A percentile compares a stretch with the other conserved stretches of the same genome.
phyloP scores from a whole-genome alignment of 2,329 filamentous ascomycete species.

The Lasiodiplodia sp. region DNA sequence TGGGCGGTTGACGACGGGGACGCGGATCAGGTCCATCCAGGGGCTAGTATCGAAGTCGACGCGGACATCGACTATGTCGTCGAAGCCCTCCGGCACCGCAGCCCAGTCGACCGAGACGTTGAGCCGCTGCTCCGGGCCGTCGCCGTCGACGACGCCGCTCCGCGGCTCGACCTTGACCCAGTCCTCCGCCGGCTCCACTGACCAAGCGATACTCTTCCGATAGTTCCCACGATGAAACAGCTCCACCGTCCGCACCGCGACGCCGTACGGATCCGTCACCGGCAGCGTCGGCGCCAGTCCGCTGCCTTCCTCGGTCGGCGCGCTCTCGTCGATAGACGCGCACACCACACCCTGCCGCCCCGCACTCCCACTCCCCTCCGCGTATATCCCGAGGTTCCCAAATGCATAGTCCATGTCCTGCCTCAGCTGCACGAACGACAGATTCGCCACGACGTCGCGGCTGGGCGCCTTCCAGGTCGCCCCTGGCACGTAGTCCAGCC shows the following conservation, averaged over 20 bases:
- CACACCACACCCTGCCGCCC: conserved; percentile 31
- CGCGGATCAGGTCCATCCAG: conserved; percentile 33
- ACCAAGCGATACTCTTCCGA: background rate
- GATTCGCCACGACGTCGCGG: conserved; percentile 66
- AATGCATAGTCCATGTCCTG: conserved; percentile 59
- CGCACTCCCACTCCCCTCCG: conserved; percentile 58
- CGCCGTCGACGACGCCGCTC: conserved; percentile 2
- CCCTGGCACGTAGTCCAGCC: conserved; percentile 67
- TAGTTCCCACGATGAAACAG: background rate
- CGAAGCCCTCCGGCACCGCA: conserved; percentile 31
- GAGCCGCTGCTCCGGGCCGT: conserved; percentile 34
- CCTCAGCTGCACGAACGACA: conserved; percentile 62
- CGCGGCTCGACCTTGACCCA: background rate
- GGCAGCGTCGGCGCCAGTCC: background rate
- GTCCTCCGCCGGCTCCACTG: background rate
- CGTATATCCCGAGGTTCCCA: conserved; percentile 65
- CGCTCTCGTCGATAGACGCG: conserved; percentile 21
- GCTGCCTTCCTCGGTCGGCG: background rate
- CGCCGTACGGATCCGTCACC: background rate
- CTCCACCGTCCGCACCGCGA: background rate
- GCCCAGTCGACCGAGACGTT: conserved; percentile 35
- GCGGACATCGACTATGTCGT: conserved; percentile 34
- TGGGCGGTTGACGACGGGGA: conserved; percentile 34
- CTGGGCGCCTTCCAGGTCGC: conserved; percentile 74
- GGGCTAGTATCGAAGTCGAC: conserved; percentile 35